phyloP scores from a whole-genome alignment of 2,329 filamentous ascomycete species.

The Westerdykella ornata region DNA sequence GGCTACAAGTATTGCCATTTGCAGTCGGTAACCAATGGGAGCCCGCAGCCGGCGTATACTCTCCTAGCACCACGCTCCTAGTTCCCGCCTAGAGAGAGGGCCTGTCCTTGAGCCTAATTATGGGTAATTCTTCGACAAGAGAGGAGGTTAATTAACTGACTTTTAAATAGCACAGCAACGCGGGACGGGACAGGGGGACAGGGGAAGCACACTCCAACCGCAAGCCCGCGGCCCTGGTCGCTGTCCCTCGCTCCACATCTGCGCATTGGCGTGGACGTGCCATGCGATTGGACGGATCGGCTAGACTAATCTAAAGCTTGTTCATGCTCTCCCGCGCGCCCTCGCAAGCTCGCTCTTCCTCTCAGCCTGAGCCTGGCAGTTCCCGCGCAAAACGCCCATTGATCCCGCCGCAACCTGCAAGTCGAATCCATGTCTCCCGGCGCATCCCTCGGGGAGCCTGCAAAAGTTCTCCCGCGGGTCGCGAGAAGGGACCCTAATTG shows the following conservation, averaged over 20 bases:
- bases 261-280: slow-evolving; percentile 9
- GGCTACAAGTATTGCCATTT: slow-evolving; percentile 32
- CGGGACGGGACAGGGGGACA: neutral
- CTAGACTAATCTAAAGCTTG: slow-evolving; percentile 31
- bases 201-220: slow-evolving; percentile 17
- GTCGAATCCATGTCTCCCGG: neutral
- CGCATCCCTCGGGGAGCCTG: neutral
- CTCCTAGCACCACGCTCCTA: too few species aligned
- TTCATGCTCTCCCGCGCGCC: slow-evolving; percentile 13
- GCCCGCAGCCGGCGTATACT: slow-evolving; percentile 5
- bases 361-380: slow-evolving; percentile 10
- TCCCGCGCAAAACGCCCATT: too few species aligned
- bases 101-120: slow-evolving; percentile 24
- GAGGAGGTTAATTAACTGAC: slow-evolving; percentile 27
- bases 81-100: too few species aligned
- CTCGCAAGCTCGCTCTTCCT: slow-evolving; percentile 22
- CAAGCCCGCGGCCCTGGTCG: slow-evolving; percentile 13
- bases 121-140: slow-evolving; percentile 14
- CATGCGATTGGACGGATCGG: slow-evolving; percentile 21
- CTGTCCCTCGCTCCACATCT: slow-evolving; percentile 14
- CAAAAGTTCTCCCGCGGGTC: neutral
- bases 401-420: too few species aligned
- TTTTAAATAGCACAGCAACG: slow-evolving; percentile 25
- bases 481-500: neutral
- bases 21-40: slow-evolving; percentile 32